These are phyloP conservation scores for Colletotrichum destructivum DNA, from an alignment of 2,329 filamentous ascomycete genomes.

Conservation along the genomic window DNA sequence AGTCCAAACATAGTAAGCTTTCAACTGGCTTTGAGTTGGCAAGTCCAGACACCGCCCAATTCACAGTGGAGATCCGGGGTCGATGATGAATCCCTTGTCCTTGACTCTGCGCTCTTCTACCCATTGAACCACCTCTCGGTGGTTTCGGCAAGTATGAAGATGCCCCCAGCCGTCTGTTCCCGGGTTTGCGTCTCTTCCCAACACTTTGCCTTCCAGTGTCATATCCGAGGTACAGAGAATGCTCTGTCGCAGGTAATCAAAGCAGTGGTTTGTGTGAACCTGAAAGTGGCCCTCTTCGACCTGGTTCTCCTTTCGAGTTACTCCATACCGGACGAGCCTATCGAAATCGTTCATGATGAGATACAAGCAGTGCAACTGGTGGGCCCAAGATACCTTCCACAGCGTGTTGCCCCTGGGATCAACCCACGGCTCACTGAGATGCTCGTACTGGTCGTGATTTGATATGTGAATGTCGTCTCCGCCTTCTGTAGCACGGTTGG, in stretches of 20 bases:
- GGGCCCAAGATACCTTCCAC: too few relatives aligned
- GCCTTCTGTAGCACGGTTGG: too few relatives aligned
- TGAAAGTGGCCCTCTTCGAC: neutral
- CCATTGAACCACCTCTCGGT: neutral
- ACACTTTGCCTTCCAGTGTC: slow-evolving; percentile 1
- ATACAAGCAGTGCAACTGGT: neutral
- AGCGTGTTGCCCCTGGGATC: too few relatives aligned
- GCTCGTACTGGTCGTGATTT: too few relatives aligned
- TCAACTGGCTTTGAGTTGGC: too few relatives aligned
- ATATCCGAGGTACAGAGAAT: slow-evolving; percentile 2
- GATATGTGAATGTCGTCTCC: too few relatives aligned
- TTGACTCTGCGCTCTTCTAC: neutral
- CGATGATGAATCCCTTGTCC: slow-evolving; percentile 2
- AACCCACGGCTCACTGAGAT: too few relatives aligned
- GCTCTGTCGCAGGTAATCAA: neutral
- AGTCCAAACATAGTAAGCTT: too few relatives aligned
- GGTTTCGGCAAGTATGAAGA: neutral
- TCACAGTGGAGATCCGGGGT: neutral
- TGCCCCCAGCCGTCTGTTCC: slow-evolving; percentile 3
- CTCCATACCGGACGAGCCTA: neutral
- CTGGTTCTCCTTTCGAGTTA: neutral
- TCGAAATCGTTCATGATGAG: neutral
- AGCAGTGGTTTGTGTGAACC: slow-evolving; percentile 8
- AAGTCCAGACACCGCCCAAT: neutral
- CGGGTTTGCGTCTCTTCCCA: neutral